phyloP scores from a whole-genome alignment of 2,329 filamentous ascomycete genomes.

The Pseudocercospora vitis region DNA sequence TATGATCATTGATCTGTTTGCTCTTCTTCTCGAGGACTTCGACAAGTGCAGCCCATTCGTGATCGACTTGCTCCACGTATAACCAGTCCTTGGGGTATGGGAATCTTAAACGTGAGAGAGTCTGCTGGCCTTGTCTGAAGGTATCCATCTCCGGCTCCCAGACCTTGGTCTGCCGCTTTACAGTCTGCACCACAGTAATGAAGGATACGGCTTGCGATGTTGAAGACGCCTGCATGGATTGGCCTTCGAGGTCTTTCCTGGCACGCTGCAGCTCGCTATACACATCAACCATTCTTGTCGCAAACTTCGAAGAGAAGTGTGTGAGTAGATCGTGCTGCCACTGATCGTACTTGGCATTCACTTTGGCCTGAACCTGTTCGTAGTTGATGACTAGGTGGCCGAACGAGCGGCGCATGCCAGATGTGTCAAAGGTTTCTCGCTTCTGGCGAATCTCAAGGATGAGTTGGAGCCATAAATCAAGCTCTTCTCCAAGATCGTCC shows the following conservation, averaged over 20 bases:
- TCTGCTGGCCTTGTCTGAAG: conserved; percentile 93
- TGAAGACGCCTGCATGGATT: conserved; percentile 89
- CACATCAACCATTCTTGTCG: conserved; percentile 86
- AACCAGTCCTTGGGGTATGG: conserved; percentile 94
- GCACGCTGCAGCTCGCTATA: conserved; percentile 90
- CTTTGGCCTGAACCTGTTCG: conserved; percentile 96
- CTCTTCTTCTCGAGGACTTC: conserved; percentile 89
- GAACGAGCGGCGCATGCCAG: conserved; percentile 87
- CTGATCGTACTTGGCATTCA: conserved; percentile 98
- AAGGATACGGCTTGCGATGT: conserved; percentile 97
- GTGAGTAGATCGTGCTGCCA: conserved; percentile 97
- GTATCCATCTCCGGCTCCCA: conserved; percentile 97
- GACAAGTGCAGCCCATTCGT: conserved; percentile 90
- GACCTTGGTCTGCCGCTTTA: conserved; percentile 85
- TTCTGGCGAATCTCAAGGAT: conserved; percentile 97
- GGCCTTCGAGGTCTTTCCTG: conserved; percentile 82
- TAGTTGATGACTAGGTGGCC: conserved; percentile 96
- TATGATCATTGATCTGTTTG: conserved; percentile 95
- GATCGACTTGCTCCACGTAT: conserved; percentile 91
- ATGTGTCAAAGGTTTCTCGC: conserved; percentile 93
- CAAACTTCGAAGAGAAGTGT: conserved; percentile 88
- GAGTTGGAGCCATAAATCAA: conserved; percentile 89
- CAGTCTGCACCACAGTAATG: conserved; percentile 96
- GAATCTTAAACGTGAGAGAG: conserved; percentile 85
- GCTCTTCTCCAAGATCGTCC: conserved; percentile 83